Conservation (phyloP, 2,329 filamentous ascomycete genomes). For the Ilyonectria sp. region DNA sequence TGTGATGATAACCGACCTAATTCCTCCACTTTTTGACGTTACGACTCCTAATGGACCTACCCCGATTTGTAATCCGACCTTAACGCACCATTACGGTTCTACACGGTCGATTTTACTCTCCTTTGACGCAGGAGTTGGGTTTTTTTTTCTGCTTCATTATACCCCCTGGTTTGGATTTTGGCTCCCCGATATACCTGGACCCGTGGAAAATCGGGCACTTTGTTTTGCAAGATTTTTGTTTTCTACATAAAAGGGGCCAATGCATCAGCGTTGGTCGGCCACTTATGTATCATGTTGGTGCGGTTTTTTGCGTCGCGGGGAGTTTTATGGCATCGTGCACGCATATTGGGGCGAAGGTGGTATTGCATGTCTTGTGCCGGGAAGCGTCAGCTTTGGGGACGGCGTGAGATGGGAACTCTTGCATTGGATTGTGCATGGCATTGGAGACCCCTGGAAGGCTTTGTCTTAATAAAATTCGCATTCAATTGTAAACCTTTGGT, state of each 20-base stretch:
- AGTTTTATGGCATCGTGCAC: conserved; percentile 26
- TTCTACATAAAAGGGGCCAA: conserved; percentile 14
- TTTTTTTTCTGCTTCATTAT: conserved; percentile 44
- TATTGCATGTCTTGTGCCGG: conserved; percentile 11
- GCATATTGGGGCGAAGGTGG: conserved; percentile 15
- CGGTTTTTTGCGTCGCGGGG: conserved; percentile 16
- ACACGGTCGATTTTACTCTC: conserved; percentile 28
- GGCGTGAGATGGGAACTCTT: conserved; percentile 14
- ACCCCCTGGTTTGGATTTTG: conserved; percentile 35
- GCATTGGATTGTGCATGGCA: conserved; percentile 17
- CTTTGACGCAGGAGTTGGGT: conserved; percentile 35
- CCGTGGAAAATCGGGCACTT: conserved; percentile 13
- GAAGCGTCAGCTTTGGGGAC: conserved; percentile 23
- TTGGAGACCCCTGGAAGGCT: conserved; percentile 10
- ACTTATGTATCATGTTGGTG: conserved; percentile 14
- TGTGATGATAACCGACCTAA: conserved; percentile 54
- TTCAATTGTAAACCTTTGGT: background rate
- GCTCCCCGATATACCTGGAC: conserved; percentile 27
- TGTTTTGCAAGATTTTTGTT: conserved; percentile 12
- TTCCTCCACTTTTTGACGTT: conserved; percentile 27
- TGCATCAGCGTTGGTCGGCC: conserved; percentile 28
- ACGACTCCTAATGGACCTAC: conserved; percentile 38
- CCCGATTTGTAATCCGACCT: conserved; percentile 39
- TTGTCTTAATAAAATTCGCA: conserved; percentile 20
- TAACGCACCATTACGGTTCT: conserved; percentile 12